phyloP scores from a whole-genome alignment of 1,284 basidiomycete genomes.

The Fomes fomentarius region DNA sequence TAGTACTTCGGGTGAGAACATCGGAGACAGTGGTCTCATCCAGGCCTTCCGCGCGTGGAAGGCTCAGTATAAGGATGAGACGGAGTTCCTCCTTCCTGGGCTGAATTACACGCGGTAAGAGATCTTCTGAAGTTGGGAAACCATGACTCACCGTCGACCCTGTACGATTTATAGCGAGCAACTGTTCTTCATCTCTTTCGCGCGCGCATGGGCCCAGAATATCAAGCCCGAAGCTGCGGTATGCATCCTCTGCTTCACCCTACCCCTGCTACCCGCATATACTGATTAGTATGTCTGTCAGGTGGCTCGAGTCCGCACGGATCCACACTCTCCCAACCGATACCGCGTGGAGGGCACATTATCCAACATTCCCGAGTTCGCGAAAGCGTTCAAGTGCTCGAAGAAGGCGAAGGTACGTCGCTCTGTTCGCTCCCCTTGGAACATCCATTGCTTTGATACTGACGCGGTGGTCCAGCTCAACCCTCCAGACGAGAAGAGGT shows the following conservation, averaged over 20 bases:
- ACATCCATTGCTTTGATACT: neutral
- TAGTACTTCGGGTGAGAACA: constrained; percentile 87
- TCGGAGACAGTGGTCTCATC: constrained; percentile 85
- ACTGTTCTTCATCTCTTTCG: constrained; percentile 90
- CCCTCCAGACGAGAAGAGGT: constrained; percentile 66
- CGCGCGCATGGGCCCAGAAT: constrained; percentile 73
- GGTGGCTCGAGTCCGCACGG: constrained; percentile 81
- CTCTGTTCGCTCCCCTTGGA: neutral
- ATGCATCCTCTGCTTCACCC: constrained; percentile 29
- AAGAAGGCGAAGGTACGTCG: constrained; percentile 61
- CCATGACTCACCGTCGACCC: too few species aligned
- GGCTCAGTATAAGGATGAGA: constrained; percentile 61
- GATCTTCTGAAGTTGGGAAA: too few species aligned
- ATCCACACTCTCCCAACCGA: constrained; percentile 84
- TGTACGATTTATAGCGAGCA: constrained; percentile 63
- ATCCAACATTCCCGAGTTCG: constrained; percentile 80
- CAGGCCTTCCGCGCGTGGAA: constrained; percentile 91
- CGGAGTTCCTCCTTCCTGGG: constrained; percentile 81
- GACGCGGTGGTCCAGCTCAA: constrained; percentile 51
- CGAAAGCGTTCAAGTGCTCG: constrained; percentile 77
- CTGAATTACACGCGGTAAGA: constrained; percentile 77
- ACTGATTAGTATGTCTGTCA: too few species aligned
- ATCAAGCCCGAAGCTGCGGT: constrained; percentile 79
- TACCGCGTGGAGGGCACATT: constrained; percentile 86
- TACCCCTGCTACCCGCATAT: constrained; percentile 25